Evolutionary conservation across 2,329 filamentous ascomycete genomes (phyloP).

Genomic region (Pseudogymnoascus sp.): DNA sequence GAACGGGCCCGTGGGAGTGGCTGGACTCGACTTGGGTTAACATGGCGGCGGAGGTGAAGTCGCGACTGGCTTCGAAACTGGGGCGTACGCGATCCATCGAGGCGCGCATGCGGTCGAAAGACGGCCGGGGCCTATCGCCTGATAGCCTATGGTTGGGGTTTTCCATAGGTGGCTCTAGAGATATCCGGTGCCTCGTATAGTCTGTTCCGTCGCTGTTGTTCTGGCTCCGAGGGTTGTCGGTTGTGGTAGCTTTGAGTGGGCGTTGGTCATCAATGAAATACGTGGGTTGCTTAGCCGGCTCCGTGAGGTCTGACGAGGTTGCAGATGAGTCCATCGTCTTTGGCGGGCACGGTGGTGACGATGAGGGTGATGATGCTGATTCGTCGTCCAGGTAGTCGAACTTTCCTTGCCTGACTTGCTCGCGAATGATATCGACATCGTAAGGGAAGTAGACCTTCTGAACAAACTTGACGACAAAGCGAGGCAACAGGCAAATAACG

Average conservation of each 20-base stretch:
- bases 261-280: conserved; percentile 79
- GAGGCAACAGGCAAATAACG: conserved; percentile 74
- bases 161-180: conserved; percentile 41
- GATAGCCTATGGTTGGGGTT: conserved; percentile 25
- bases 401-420: conserved; percentile 76
- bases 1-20: conserved; percentile 30
- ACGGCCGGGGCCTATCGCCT: conserved; percentile 61
- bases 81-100: conserved; percentile 80
- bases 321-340: conserved; percentile 42
- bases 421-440: conserved; percentile 91
- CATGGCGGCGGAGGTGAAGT: conserved; percentile 85
- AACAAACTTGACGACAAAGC: conserved; percentile 75
- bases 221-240: conserved; percentile 72
- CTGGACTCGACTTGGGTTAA: conserved; percentile 75
- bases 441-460: conserved; percentile 93
- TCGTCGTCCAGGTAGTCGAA: conserved; percentile 59
- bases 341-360: neutral
- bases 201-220: conserved; percentile 93
- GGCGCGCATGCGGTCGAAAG: conserved; percentile 77
- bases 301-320: conserved; percentile 49
- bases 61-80: conserved; percentile 79
- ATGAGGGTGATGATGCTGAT: conserved; percentile 12
- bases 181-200: conserved; percentile 62
- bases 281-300: conserved; percentile 43
- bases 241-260: conserved; percentile 80